Evolutionary conservation across 2,329 filamentous ascomycete species (phyloP), one percentile per base, ranked within the genome.

Genomic region (Zopfia rhizophila): DNA sequence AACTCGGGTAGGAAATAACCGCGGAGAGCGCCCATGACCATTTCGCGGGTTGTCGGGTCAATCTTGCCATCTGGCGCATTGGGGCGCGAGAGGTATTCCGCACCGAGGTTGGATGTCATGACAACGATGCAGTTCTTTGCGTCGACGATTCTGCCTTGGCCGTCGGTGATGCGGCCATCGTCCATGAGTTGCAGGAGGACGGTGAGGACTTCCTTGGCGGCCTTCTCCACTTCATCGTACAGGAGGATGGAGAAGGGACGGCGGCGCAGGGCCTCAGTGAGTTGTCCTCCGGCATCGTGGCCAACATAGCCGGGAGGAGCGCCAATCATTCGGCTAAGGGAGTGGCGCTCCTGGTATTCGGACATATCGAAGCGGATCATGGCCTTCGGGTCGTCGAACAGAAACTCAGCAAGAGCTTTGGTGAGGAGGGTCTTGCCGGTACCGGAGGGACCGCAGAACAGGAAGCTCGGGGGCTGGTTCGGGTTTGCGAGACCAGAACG

Each of bases 291-390:
- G 22, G 94, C 86, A 66, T 99, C 94, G 69, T 99, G 93, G 12
- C 94, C 94, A 48, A 99, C 92, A 60, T 99, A 99, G 55, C 94
- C 94, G 4, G 94, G 94, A 14, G 94, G 94, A 14, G 94, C 92
- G 69, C 94, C 94, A 61, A 99, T 99, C 91, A 99, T 97, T 50
- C 94, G 86, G 70, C 91, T 96, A 11, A 99, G 83, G 1, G 93
- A 89, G 72, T 99, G 94, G 4, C 93, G 88, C 75, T 99, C 94
- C 74, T 99, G 95, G 73, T 99, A 99, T 74, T 99, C 94, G 5
- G 93, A 97, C 94, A 99, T 99, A 71, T 99, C 94, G 77, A 99
- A 96, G 28, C 94, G 89, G 63, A 99, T 96, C 94, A 99, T 97
- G 24, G 93, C 81, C 78, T 97, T 97, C 18, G 93, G 78, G 61